Evolutionary conservation across 106 monocot species (phyloP), one percentile per base, ranked within the genome.

Genomic region (Alisma plantagoaquatica): DNA sequence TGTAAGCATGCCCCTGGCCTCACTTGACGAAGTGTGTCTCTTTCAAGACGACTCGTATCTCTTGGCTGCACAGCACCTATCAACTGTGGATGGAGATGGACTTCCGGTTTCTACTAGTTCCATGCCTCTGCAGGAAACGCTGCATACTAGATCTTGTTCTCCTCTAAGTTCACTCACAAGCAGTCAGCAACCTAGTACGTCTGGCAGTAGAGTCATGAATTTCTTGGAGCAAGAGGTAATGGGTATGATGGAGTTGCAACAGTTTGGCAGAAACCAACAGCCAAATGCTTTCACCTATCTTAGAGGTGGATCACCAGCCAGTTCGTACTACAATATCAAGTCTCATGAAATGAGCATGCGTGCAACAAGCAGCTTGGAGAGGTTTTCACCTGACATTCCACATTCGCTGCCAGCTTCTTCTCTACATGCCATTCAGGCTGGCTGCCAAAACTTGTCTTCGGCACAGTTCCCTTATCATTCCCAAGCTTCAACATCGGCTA

Each of bases 161-260:
- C 26, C 45, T 33, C 28, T 46, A 41, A 57, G 45, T 49, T 41
- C 16, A 54, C 23, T 26, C 21, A 2, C 42, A n/a, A 41, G 4
- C 23, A 31, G 24, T 35, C 30, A 26, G 4, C 49, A 62, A 27
- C 20, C 46, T 11, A 46, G 41, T 47, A 15, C 26, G 16, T 59
- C 43, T 6, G 27, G 27, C 30, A 57, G 58, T 33, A 51, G 59
- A 33, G 23, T 10, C 27, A 16, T 31, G 15, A 32, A 31, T 41
- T 27, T 16, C 18, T 29, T 64, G 62, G 71, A 63, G 33, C 61
- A 54, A 23, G 46, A 35, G 33, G 10, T 71, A 31, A 19, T 45
- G 4, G 27, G 60, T 41, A 60, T 44, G 22, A 43, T 62, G 31
- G 60, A 20, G 43, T n/a, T 49, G 6, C 38, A 33, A n/a, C 62